Base-by-base conservation (phyloP, 768 basidiomycete species). In the Xanthoconium purpureum region DNA sequence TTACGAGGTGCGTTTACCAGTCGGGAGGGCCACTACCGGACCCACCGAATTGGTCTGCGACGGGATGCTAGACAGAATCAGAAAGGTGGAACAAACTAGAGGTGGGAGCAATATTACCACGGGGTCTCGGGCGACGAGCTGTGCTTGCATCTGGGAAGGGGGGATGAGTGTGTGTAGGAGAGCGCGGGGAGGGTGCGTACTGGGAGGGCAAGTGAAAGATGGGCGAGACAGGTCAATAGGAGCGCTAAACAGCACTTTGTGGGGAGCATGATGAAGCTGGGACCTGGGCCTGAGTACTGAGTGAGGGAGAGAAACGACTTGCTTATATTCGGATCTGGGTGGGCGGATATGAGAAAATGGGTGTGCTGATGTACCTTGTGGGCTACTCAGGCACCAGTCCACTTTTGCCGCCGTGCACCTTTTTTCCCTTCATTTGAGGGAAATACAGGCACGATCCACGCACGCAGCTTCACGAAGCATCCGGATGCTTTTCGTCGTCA, bases 371-470 rank as follows among this genome's bases (percentile, higher is more conserved):
- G 56, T 52, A 40, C 36, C 54, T 47, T 48, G 48, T 61, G 56
- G 57, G 46, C 55, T 44, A 45, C 51, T 49, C 64, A 67, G 68
- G 70, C 60, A 67, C 70, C 52, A 55, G 35, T 17, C 14, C 37
- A 50, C 64, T 64, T 60, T 63, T 59, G 56, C 60, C 67, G 67
- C 70, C 67, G 54, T 39, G 51, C 58, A 51, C 56, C 52, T 61
- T 58, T 62, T 54, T 52, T 60, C 11, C 11, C 47, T 54, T 45
- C 39, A 33, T 60, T 42, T 42, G 29, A 55, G 47, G 64, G 55
- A 55, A 56, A 55, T 66, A 32, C 52, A 71, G 68, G 66, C 56
- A 68, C 68, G 29, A 40, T 24, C 24, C 24, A 24, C 24, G 47
- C 52, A 32, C 28, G 50, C 44, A 20, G 24, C 54, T 54, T 63